phyloP scores from a whole-genome alignment of 257 asterid genomes.

The Przewalskia tangutica region DNA sequence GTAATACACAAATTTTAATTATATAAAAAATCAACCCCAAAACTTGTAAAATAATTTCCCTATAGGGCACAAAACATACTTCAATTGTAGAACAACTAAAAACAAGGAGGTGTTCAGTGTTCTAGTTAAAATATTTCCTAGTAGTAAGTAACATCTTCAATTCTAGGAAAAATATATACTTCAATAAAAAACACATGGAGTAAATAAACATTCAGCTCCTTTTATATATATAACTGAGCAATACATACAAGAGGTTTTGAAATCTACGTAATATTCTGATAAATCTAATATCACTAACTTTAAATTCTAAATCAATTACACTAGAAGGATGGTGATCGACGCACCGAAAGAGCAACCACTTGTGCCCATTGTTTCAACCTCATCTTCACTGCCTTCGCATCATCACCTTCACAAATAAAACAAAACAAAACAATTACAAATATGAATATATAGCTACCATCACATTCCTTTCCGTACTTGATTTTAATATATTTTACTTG shows the following conservation, averaged over 20 bases:
- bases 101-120: too few relatives aligned
- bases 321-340: slow-evolving; percentile 8
- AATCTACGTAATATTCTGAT: neutral
- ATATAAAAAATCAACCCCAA: neutral
- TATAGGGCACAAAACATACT: neutral
- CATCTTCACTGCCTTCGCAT: slow-evolving; percentile 44
- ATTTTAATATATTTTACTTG: too few relatives aligned
- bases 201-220: neutral
- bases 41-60: neutral
- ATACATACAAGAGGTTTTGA: neutral
- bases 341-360: slow-evolving; percentile 65
- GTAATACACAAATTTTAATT: neutral
- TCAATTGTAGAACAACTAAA: neutral
- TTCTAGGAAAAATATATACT: too few relatives aligned
- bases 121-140: too few relatives aligned
- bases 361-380: slow-evolving; percentile 74
- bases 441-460: neutral
- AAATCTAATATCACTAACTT: neutral
- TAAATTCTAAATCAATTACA: neutral
- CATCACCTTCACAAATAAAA: slow-evolving; percentile 27
- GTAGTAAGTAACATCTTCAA: too few relatives aligned
- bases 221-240: neutral
- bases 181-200: neutral
- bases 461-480: too few relatives aligned
- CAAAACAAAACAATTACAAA: neutral